Base-by-base conservation (phyloP, 768 basidiomycete genomes). In the Collybiopsis luxurians region DNA sequence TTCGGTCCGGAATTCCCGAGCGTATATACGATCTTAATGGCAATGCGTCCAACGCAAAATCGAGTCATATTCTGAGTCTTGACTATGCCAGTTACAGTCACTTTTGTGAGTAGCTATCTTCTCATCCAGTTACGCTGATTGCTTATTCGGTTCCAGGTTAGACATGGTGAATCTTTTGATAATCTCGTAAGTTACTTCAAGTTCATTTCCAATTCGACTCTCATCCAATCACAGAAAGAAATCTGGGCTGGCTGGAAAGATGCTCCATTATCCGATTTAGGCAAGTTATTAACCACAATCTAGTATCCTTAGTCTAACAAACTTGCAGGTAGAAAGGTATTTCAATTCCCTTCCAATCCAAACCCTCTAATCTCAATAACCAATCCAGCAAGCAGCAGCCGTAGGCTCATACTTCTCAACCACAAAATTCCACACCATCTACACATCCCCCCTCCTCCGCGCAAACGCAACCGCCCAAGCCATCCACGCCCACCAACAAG, bases 221-320 rank as follows among this genome's bases (percentile, higher is more conserved):
- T 24, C 31, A 39, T 34, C 26, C 10, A 27, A 19, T 12, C n/a
- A 10, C 53, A 82, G 81, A 74, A 65, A 60, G 59, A 63, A 0
- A 69, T 88, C 10, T 90, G 89, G 88, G 85, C 89, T 23, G 90
- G 90, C 3, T 89, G 88, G 82, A 83, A 80, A 59, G 89, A 92
- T 71, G 78, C 89, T 1, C 87, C 89, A 0, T 75, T 92, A 10
- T 85, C 87, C 34, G 81, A 81, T 56, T 81, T 87, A 56, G 90
- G 90, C 84, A 64, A 61, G 77, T 50, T 51, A 43, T 34, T 13
- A 34, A 7, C 10, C 2, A 17, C 9, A n/a, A 24, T 24, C 11
- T 10, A 21, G 24, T 45, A 15, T 31, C 12, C 23, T 36, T 7
- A 38, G 17, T n/a, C 24, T 15, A 30, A 34, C 30, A 7, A 15